Base-by-base conservation (phyloP, 176 grass and related monocot species). In the Rhynchospora breviuscula region DNA sequence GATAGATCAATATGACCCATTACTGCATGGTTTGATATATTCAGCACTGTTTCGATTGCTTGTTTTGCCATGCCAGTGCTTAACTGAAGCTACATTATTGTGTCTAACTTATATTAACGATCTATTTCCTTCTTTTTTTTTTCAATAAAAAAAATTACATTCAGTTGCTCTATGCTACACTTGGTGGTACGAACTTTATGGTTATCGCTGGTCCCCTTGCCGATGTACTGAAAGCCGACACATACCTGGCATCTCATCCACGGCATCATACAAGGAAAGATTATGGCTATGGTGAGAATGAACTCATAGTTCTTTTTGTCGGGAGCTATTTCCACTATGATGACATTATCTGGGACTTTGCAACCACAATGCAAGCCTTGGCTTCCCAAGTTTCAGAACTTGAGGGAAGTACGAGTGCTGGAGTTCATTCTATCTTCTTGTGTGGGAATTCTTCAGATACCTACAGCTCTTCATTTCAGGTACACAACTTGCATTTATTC, bases 191-290 rank as follows among this genome's bases (percentile, higher is more conserved):
- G 59, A 99, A 99, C 14, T 99, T 95, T 85, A 86, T 93, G 72
- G 96, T 99, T 54, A 95, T 99, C 90, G 66, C 96, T 91, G 89
- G 91, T 69, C 89, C 87, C 82, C 93, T 92, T 59, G 82, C 85
- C 67, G 88, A 93, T 90, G 89, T 89, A 77, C 84, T 87, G 89
- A 82, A 91, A 54, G 78, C 86, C 48, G 87, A 90, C 73, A 85
- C 74, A 84, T 93, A 93, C 59, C 25, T 65, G 35, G 54, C 67
- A 80, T 95, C 85, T 68, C 82, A 90, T 93, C 90, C 86, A 25
- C 74, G 72, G 62, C 49, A 87, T 85, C 59, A 35, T 77, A 15
- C 79, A 70, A 90, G 93, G 84, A 89, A 87, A 44, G 82, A 89
- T 60, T 83, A 93, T 86, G 91, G 86, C 44, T 89, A 90, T 87